These are phyloP conservation scores for Gossypium stocksii DNA, from an alignment of 345 rosid genomes.

Conservation along the genomic window DNA sequence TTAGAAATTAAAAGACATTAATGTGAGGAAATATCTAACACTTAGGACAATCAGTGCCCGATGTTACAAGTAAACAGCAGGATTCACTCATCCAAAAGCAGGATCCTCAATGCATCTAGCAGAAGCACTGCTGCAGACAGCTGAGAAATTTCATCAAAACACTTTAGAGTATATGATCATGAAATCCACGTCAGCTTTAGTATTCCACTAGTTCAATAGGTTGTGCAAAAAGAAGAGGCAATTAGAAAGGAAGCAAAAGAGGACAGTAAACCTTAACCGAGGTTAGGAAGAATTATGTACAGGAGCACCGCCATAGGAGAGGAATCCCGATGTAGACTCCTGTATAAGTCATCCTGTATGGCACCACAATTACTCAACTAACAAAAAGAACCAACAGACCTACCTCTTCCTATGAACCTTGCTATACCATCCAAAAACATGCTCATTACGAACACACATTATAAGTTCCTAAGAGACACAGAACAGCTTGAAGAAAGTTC, in stretches of 20 bases:
- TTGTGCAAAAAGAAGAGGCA: constrained; percentile 11
- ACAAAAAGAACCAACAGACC: constrained; percentile 45
- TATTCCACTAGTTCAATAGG: neutral
- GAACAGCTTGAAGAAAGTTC: neutral
- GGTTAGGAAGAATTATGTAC: constrained; percentile 48
- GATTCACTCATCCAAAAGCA: constrained; percentile 16
- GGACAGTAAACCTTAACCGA: constrained; percentile 47
- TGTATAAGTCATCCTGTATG: constrained; percentile 50
- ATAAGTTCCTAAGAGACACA: constrained; percentile 11
- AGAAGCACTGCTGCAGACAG: constrained; percentile 8
- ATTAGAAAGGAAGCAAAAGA: constrained; percentile 35
- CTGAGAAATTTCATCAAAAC: constrained; percentile 13
- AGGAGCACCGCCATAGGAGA: constrained; percentile 52
- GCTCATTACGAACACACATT: neutral
- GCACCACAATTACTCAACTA: constrained; percentile 62
- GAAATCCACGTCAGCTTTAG: constrained; percentile 1
- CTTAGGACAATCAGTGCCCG: neutral
- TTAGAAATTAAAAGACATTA: constrained; percentile 8
- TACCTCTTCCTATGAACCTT: constrained; percentile 32
- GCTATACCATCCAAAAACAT: constrained; percentile 13
- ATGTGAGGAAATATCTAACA: neutral
- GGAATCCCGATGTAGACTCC: constrained; percentile 43
- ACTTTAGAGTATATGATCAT: constrained; percentile 1
- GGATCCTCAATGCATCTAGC: constrained; percentile 19
- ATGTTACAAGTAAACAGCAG: constrained; percentile 3